Percentiles rank a stretch among this genome's conserved stretches.
phyloP scores from a whole-genome alignment of 495 filamentous ascomycete genomes.

The Symbiotaphrina buchneri region DNA sequence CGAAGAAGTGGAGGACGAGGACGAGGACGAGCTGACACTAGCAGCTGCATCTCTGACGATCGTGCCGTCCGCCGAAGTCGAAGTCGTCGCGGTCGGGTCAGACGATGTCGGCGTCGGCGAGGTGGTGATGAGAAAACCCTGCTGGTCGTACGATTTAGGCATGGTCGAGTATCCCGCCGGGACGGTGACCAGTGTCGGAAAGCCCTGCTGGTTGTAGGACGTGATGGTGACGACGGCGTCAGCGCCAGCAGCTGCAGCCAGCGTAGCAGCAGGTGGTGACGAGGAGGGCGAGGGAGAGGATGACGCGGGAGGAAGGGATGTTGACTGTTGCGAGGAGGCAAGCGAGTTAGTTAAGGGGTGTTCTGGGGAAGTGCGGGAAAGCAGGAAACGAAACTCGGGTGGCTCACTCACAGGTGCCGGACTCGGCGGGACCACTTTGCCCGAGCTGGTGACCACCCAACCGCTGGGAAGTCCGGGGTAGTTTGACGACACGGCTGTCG shows the following conservation, averaged over 20 bases:
- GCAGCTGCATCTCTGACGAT: too few species aligned
- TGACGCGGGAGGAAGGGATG: constrained; percentile 12
- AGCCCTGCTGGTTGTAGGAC: constrained; percentile 18
- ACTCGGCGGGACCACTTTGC: constrained; percentile 39
- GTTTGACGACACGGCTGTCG: constrained; percentile 16
- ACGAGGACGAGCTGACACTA: too few species aligned
- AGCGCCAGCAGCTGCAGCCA: constrained; percentile 22
- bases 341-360: not conserved
- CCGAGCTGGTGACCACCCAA: constrained; percentile 50
- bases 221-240: constrained; percentile 16
- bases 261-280: constrained; percentile 21
- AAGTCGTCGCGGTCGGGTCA: not conserved
- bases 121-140: constrained; percentile 18
- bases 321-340: not conserved
- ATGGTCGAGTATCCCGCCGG: constrained; percentile 10
- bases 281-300: constrained; percentile 25
- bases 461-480: constrained; percentile 37
- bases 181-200: constrained; percentile 16
- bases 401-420: constrained; percentile 24
- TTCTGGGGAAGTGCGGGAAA: not conserved
- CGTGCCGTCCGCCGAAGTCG: too few species aligned
- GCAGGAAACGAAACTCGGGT: not conserved
- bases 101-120: not conserved
- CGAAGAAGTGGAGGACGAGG: too few species aligned
- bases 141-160: constrained; percentile 16